Evolutionary conservation across 352 stramenopile species (phyloP).

Genomic region (Detonula confervacea): DNA sequence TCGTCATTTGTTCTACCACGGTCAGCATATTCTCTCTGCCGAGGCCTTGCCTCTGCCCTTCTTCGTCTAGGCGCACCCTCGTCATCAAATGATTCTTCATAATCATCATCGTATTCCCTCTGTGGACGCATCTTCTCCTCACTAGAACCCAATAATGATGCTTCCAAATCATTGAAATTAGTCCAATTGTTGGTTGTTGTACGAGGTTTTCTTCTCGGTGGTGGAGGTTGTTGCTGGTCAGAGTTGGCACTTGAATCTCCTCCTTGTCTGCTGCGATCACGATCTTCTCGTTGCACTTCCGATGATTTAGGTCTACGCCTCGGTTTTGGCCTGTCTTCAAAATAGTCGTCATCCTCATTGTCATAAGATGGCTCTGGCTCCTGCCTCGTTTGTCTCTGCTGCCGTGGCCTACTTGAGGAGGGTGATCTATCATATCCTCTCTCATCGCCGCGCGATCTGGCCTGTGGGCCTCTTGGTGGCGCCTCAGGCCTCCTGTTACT

Average conservation of each 20-base stretch:
- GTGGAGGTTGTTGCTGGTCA: slow-evolving; percentile 14
- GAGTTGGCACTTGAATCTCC: not conserved
- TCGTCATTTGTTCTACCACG: slow-evolving; percentile 1
- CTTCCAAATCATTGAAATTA: slow-evolving; percentile 52
- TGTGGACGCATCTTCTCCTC: slow-evolving; percentile 6
- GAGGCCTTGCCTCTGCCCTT: not conserved
- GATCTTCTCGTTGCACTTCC: not conserved
- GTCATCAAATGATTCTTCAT: slow-evolving; percentile 7
- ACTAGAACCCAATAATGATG: slow-evolving; percentile 31
- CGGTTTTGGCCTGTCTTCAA: not conserved
- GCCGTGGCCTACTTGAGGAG: not conserved
- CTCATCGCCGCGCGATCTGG: slow-evolving; percentile 14
- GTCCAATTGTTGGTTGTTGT: slow-evolving; percentile 18
- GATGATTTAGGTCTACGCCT: not conserved
- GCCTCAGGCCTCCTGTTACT: not conserved
- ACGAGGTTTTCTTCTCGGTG: not conserved
- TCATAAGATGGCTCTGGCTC: not conserved
- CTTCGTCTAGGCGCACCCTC: slow-evolving; percentile 8
- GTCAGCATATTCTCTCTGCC: not conserved
- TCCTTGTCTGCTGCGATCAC: not conserved
- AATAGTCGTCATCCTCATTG: slow-evolving; percentile 1
- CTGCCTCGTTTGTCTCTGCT: not conserved
- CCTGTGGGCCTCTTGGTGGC: slow-evolving; percentile 3
- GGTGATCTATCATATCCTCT: not conserved
- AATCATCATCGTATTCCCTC: not conserved